phyloP scores from a whole-genome alignment of 768 basidiomycete genomes.

The Boletus tylopilopsis region DNA sequence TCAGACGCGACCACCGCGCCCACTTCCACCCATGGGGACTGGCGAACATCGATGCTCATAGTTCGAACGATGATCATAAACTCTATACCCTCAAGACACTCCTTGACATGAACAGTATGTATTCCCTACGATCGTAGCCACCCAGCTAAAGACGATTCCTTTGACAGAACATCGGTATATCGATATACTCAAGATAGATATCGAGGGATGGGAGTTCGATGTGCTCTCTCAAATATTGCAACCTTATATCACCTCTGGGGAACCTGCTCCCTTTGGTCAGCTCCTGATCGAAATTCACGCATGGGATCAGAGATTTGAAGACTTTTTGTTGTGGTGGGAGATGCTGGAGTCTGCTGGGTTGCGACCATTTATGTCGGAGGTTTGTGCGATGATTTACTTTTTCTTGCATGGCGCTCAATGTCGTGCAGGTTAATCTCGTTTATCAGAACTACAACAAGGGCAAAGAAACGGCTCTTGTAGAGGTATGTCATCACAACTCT shows the following conservation, averaged over 20 bases:
- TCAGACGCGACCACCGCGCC: conserved; percentile 34
- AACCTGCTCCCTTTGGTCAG: conserved; percentile 45
- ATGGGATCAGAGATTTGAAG: conserved; percentile 33
- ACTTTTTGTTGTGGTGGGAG: conserved; percentile 44
- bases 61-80: conserved; percentile 29
- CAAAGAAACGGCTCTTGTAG: conserved; percentile 44
- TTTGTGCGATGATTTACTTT: conserved; percentile 3
- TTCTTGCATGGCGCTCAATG: background rate
- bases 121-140: background rate
- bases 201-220: conserved; percentile 48
- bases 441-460: conserved; percentile 55
- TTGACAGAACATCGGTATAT: conserved; percentile 34
- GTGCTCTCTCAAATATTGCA: conserved; percentile 39
- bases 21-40: conserved; percentile 43
- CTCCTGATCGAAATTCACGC: conserved; percentile 45
- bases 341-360: conserved; percentile 44
- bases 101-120: conserved; percentile 41
- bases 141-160: background rate
- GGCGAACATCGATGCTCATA: conserved; percentile 36
- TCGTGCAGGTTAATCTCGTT: conserved; percentile 49
- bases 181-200: conserved; percentile 43
- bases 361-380: conserved; percentile 45
- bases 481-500: conserved; percentile 31
- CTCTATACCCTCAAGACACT: conserved; percentile 45
- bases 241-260: conserved; percentile 33